Base-by-base conservation (phyloP, 2,329 filamentous ascomycete genomes). In the Plenodomus lindquistii region DNA sequence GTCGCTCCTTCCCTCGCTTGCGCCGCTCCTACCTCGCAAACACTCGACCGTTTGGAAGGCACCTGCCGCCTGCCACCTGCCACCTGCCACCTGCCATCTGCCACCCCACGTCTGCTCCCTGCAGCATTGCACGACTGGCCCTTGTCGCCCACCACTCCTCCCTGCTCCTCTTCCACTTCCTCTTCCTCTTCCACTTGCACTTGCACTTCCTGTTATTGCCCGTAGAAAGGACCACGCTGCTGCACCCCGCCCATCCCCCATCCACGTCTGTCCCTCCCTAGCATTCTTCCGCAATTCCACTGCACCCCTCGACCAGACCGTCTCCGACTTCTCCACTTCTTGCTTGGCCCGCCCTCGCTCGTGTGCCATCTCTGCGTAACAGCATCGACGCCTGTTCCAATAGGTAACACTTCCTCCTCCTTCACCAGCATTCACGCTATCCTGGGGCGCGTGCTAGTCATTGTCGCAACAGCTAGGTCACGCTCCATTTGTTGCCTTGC, bases 341-440 rank as follows among this genome's bases (percentile, higher is more conserved):
- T 49, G 40, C 52, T 41, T 51, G 48, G 45, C 51, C 39, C 46
- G 40, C 44, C 20, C 34, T 37, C 36, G 45, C 31, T 41, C 43
- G 34, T 57, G 51, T 37, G 20, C 41, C 54, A 46, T 45, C 52
- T 37, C 27, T 59, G 57, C 57, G 49, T 54, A 52, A 54, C 62
- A 57, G 65, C 67, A 69, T 64, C 66, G 42, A 19, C 44, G 48
- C 48, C 60, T 59, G 57, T 62, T 55, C 54, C 63, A 60, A 57
- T 21, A 57, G 57, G 60, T 52, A 62, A 58, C 48, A 43, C 8
- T 36, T 27, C 34, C 42, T 38, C 44, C 42, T 41, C 49, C 46
- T 29, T 45, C 49, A 50, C 50, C 31, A 36, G 11, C 19, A 22
- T 27, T 39, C 44, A 37, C 47, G 44, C 13, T 34, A 39, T 31